Conservation (phyloP, 805 yeast genomes). For the Spathaspora arborariae region DNA sequence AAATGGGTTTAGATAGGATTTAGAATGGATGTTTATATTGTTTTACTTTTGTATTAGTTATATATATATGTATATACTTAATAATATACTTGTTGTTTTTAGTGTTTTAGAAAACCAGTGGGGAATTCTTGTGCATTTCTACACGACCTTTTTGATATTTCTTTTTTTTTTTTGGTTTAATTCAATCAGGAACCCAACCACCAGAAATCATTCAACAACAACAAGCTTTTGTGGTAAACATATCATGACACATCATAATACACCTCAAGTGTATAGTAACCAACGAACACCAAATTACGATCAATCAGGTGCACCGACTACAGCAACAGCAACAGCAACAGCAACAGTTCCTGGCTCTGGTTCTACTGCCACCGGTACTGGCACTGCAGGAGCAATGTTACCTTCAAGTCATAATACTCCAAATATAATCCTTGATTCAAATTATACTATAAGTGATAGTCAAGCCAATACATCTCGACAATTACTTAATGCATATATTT, state of each 20-base stretch:
- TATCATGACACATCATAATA: constrained; percentile 33
- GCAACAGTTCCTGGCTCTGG: neutral
- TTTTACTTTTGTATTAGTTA: too few species aligned
- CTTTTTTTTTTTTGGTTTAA: neutral
- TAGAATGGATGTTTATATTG: too few species aligned
- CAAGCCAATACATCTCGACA: constrained; percentile 52
- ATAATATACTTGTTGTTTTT: neutral
- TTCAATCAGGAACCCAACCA: neutral
- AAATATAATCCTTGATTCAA: neutral
- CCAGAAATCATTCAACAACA: constrained; percentile 2
- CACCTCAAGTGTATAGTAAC: constrained; percentile 31
- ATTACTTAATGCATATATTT: constrained; percentile 75
- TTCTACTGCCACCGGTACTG: neutral
- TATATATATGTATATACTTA: too few species aligned
- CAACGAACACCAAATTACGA: constrained; percentile 24
- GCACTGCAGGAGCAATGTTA: neutral
- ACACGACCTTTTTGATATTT: neutral
- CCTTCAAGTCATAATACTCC: neutral
- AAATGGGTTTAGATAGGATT: too few species aligned
- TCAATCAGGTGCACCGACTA: neutral
- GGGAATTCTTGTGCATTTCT: neutral
- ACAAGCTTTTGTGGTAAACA: too few species aligned
- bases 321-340: neutral
- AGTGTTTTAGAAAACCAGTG: neutral
- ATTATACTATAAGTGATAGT: constrained; percentile 28